phyloP scores from a whole-genome alignment of 257 asterid genomes.

The Euphrasia confusa region DNA sequence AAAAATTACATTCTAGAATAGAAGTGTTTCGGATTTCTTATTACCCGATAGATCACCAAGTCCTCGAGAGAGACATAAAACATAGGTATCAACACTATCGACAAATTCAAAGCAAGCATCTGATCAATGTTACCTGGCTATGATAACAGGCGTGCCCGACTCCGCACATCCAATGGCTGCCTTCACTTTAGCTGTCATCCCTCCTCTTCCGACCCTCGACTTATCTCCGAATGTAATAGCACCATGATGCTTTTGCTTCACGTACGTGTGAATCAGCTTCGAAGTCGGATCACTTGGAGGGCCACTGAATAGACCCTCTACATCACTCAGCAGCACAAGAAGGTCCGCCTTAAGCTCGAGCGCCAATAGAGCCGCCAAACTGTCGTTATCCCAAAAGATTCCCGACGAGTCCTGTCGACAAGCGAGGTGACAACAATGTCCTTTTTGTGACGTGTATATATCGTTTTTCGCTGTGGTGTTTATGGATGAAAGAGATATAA shows the following conservation, averaged over 20 bases:
- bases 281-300: slow-evolving; percentile 78
- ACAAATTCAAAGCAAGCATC: too few relatives aligned
- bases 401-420: slow-evolving; percentile 62
- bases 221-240: slow-evolving; percentile 72
- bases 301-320: slow-evolving; percentile 80
- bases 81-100: too few relatives aligned
- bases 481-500: too few relatives aligned
- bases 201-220: slow-evolving; percentile 90
- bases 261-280: slow-evolving; percentile 55
- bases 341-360: slow-evolving; percentile 79
- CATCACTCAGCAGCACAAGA: slow-evolving; percentile 74
- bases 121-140: slow-evolving; percentile 46
- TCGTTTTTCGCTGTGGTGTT: too few relatives aligned
- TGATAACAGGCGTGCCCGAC: slow-evolving; percentile 71
- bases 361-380: slow-evolving; percentile 70
- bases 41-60: too few relatives aligned
- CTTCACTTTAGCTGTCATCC: slow-evolving; percentile 85
- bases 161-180: slow-evolving; percentile 69
- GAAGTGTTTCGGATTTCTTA: too few relatives aligned
- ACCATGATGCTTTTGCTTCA: slow-evolving; percentile 55
- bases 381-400: slow-evolving; percentile 85
- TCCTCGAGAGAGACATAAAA: too few relatives aligned
- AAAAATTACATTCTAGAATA: background rate
- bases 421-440: too few relatives aligned
- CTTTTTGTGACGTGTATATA: too few relatives aligned